These are phyloP conservation scores for Penicillium crystallinum DNA, from an alignment of 495 filamentous ascomycete genomes.

Conservation along the genomic window DNA sequence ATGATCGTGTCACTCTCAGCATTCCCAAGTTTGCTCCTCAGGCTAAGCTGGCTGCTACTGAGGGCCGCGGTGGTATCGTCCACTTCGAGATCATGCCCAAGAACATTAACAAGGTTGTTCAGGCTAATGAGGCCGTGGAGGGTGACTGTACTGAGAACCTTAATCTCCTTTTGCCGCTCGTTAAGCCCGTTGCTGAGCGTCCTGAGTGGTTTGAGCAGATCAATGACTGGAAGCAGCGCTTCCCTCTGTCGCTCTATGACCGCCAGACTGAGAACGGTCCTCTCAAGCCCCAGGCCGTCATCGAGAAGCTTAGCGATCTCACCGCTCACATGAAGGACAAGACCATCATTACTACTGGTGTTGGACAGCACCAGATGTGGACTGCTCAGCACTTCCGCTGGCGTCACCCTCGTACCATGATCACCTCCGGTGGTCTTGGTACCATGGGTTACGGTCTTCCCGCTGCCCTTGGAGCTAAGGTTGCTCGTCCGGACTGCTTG, in stretches of 20 bases:
- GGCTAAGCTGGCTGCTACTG: constrained; percentile 51
- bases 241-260: constrained; percentile 72
- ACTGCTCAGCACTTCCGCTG: constrained; percentile 90
- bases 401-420: constrained; percentile 81
- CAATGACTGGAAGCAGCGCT: constrained; percentile 79
- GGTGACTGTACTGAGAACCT: constrained; percentile 64
- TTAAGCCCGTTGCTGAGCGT: constrained; percentile 58
- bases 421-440: constrained; percentile 87
- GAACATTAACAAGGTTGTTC: constrained; percentile 62
- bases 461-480: constrained; percentile 89
- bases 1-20: constrained; percentile 55
- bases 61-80: constrained; percentile 56
- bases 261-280: constrained; percentile 60
- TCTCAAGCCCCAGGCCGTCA: constrained; percentile 88
- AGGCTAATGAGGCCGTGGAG: constrained; percentile 57
- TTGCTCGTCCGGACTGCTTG: constrained; percentile 77
- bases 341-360: constrained; percentile 86
- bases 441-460: constrained; percentile 96
- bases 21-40: constrained; percentile 53
- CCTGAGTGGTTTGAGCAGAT: constrained; percentile 86
- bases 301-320: constrained; percentile 75
- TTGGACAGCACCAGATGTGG: constrained; percentile 99
- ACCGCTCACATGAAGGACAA: constrained; percentile 68
- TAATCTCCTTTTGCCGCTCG: constrained; percentile 60
- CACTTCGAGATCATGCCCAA: constrained; percentile 64